These are phyloP conservation scores for Kockovaella imperatae DNA, from an alignment of 768 basidiomycete species.

Conservation along the genomic window DNA sequence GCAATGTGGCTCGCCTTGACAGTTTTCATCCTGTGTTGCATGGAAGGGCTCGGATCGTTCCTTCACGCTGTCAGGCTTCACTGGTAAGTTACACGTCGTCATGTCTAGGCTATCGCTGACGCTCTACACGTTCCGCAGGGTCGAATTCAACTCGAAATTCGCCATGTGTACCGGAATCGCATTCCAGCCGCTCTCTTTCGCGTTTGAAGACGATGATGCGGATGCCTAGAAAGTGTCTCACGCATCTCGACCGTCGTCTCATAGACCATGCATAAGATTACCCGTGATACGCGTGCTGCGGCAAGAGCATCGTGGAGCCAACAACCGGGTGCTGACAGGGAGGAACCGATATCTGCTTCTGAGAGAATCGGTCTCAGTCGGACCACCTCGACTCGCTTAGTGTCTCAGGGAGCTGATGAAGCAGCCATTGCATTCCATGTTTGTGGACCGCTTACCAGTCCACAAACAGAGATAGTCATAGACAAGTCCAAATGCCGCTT, in stretches of 20 bases:
- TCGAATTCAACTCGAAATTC: conserved; percentile 95
- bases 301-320: no score
- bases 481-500: no score
- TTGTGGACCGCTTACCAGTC: no score
- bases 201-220: conserved; percentile 33
- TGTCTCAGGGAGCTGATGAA: no score
- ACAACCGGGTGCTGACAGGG: no score
- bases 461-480: no score
- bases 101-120: conserved; percentile 11
- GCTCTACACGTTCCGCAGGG: conserved; percentile 42
- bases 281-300: no score
- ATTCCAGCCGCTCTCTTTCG: conserved; percentile 45
- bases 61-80: conserved; percentile 91
- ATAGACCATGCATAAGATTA: no score
- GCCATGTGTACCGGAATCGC: conserved; percentile 76
- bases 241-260: background rate
- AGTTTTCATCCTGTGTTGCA: conserved; percentile 72
- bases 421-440: no score
- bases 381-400: no score
- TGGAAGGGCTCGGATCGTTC: conserved; percentile 98
- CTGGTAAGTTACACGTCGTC: conserved; percentile 51
- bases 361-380: no score
- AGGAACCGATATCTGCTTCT: no score
- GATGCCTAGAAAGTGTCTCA: conserved; percentile 13
- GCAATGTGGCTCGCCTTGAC: conserved; percentile 79